A percentile compares a stretch with the other conserved stretches of the same genome.
Conservation (phyloP, 2,329 filamentous ascomycete genomes). For the Pleoardoris graminearum region DNA sequence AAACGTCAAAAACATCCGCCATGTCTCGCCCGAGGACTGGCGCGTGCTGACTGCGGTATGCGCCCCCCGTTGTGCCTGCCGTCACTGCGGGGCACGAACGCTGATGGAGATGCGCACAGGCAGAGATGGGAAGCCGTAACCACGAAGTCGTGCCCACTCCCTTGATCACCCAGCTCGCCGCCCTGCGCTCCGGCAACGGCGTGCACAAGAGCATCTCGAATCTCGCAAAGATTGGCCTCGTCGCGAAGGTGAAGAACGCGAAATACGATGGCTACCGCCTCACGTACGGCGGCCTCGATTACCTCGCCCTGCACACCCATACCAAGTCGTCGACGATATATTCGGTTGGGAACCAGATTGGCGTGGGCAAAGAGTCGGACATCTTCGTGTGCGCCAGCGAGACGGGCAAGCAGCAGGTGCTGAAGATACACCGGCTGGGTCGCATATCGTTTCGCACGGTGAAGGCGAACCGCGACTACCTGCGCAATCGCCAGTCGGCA, state of each 20-base stretch:
- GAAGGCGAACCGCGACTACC: slow-evolving; percentile 93
- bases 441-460: slow-evolving; percentile 97
- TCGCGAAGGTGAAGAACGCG: slow-evolving; percentile 90
- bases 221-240: slow-evolving; percentile 88
- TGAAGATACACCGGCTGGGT: slow-evolving; percentile 95
- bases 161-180: slow-evolving; percentile 81
- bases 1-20: slow-evolving; percentile 89
- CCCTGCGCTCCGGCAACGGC: slow-evolving; percentile 71
- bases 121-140: slow-evolving; percentile 92
- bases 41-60: slow-evolving; percentile 85
- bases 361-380: slow-evolving; percentile 96
- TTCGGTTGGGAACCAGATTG: slow-evolving; percentile 91
- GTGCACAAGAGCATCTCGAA: slow-evolving; percentile 87
- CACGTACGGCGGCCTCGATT: slow-evolving; percentile 95
- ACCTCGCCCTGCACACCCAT: slow-evolving; percentile 91
- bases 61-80: slow-evolving; percentile 19
- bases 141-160: slow-evolving; percentile 95
- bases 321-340: slow-evolving; percentile 79
- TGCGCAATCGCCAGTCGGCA: slow-evolving; percentile 75
- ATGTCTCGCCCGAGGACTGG: slow-evolving; percentile 93
- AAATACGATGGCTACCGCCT: slow-evolving; percentile 97
- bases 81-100: slow-evolving; percentile 42
- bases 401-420: slow-evolving; percentile 73
- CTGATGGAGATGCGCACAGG: slow-evolving; percentile 57
- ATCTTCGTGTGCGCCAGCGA: slow-evolving; percentile 91